These are phyloP conservation scores for Pelargonium citronellum DNA, from an alignment of 441 rosid genomes.

Conservation along the genomic window DNA sequence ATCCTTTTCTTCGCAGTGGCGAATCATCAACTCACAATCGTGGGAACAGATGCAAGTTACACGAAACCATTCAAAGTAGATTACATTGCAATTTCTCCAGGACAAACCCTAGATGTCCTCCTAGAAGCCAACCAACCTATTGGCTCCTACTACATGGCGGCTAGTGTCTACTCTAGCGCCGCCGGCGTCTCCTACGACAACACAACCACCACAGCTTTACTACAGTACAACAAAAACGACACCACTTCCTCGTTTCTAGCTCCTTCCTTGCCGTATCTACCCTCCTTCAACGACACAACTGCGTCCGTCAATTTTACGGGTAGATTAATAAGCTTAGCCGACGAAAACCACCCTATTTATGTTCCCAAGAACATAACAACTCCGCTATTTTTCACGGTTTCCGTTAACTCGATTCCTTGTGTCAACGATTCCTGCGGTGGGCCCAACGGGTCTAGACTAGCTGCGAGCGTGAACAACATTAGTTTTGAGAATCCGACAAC, in stretches of 20 bases:
- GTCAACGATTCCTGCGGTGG: slow-evolving; percentile 1
- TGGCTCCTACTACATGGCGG: slow-evolving; percentile 21
- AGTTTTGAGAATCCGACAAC: slow-evolving; percentile 20
- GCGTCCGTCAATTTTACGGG: slow-evolving; percentile 18
- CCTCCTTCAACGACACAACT: background rate
- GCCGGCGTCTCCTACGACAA: background rate
- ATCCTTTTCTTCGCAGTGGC: slow-evolving; percentile 52
- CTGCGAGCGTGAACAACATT: slow-evolving; percentile 31
- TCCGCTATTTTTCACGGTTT: slow-evolving; percentile 17
- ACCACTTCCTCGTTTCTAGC: background rate
- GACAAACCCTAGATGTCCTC: slow-evolving; percentile 20
- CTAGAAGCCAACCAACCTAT: background rate
- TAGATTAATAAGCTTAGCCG: slow-evolving; percentile 12
- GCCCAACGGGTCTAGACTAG: background rate
- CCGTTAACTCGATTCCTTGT: slow-evolving; percentile 14
- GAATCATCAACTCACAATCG: slow-evolving; percentile 34
- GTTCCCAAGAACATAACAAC: slow-evolving; percentile 9
- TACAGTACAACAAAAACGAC: slow-evolving; percentile 14
- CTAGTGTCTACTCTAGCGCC: slow-evolving; percentile 4
- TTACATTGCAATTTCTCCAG: slow-evolving; percentile 18
- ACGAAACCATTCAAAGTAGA: slow-evolving; percentile 2
- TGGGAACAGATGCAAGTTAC: slow-evolving; percentile 20
- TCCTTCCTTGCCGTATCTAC: slow-evolving; percentile 11
- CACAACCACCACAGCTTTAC: slow-evolving; percentile 12
- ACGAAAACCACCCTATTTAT: slow-evolving; percentile 11